These are phyloP conservation scores for Colletotrichum chlorophyti DNA, from an alignment of 2,329 filamentous ascomycete species.

Conservation along the genomic window DNA sequence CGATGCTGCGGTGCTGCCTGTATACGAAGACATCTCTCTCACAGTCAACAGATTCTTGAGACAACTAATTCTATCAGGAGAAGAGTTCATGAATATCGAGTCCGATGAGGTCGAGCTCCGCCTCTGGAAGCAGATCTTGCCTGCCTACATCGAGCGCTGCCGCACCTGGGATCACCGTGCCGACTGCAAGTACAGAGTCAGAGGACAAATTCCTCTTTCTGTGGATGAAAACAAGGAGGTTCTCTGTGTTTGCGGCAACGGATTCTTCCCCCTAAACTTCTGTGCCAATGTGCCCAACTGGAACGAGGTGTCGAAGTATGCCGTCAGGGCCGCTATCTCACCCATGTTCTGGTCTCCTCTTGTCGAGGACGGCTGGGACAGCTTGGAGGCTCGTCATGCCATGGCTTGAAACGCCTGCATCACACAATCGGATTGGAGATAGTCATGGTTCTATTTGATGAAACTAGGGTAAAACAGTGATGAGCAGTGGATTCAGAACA, in stretches of 20 bases:
- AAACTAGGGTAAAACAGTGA: too few species aligned
- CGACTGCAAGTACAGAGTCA: slow-evolving; percentile 49
- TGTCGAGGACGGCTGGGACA: too few species aligned
- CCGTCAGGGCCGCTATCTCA: slow-evolving; percentile 64
- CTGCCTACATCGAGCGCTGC: slow-evolving; percentile 53
- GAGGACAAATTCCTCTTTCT: slow-evolving; percentile 45
- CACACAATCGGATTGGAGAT: too few species aligned
- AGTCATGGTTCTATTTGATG: too few species aligned
- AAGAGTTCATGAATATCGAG: slow-evolving; percentile 35
- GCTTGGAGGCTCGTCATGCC: too few species aligned
- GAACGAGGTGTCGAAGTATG: slow-evolving; percentile 46
- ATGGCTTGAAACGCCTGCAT: too few species aligned
- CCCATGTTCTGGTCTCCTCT: slow-evolving; percentile 53
- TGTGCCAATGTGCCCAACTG: slow-evolving; percentile 47
- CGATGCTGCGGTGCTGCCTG: slow-evolving; percentile 53
- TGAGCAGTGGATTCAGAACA: too few species aligned
- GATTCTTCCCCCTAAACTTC: slow-evolving; percentile 46
- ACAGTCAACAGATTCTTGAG: background rate
- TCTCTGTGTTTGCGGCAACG: slow-evolving; percentile 53
- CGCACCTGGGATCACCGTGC: slow-evolving; percentile 51
- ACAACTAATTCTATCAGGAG: background rate
- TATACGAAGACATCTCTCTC: slow-evolving; percentile 28
- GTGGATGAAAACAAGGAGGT: slow-evolving; percentile 41
- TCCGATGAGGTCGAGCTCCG: slow-evolving; percentile 60
- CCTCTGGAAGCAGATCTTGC: slow-evolving; percentile 53